Percentiles rank a stretch among this genome's conserved stretches.
These are phyloP conservation scores for Mycena crocata DNA, from an alignment of 768 basidiomycete genomes.

Conservation along the genomic window DNA sequence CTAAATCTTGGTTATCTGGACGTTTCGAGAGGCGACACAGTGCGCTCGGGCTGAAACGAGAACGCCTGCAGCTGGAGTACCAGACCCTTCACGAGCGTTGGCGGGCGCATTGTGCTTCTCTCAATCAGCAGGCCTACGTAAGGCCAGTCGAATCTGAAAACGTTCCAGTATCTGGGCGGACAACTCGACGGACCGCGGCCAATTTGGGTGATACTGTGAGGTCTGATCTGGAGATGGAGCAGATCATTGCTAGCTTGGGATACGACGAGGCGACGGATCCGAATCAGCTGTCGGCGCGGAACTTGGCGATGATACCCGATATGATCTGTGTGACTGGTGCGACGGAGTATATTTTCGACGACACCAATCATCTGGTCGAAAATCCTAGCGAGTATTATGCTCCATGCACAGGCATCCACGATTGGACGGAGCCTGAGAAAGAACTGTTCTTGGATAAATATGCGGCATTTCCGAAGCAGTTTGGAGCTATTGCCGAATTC, in stretches of 20 bases:
- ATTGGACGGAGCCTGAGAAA: constrained; percentile 92
- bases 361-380: constrained; percentile 84
- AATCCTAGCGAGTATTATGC: constrained; percentile 85
- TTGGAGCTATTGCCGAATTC: constrained; percentile 87
- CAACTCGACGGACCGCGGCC: constrained; percentile 80
- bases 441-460: constrained; percentile 83
- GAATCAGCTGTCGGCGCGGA: constrained; percentile 84
- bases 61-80: constrained; percentile 74
- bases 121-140: constrained; percentile 65
- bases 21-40: constrained; percentile 67
- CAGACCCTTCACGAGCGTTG: constrained; percentile 75
- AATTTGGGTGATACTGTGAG: constrained; percentile 88
- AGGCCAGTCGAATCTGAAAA: constrained; percentile 54
- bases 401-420: constrained; percentile 75
- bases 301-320: constrained; percentile 90
- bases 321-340: constrained; percentile 82
- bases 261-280: constrained; percentile 96
- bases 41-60: constrained; percentile 63
- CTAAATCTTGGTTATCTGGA: constrained; percentile 63
- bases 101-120: constrained; percentile 73
- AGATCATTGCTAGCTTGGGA: constrained; percentile 94
- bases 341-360: constrained; percentile 78
- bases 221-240: constrained; percentile 96
- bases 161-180: constrained; percentile 60
- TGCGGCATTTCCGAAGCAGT: constrained; percentile 91